phyloP scores from a whole-genome alignment of 2,329 filamentous ascomycete species.

The Aspergillus unguis region DNA sequence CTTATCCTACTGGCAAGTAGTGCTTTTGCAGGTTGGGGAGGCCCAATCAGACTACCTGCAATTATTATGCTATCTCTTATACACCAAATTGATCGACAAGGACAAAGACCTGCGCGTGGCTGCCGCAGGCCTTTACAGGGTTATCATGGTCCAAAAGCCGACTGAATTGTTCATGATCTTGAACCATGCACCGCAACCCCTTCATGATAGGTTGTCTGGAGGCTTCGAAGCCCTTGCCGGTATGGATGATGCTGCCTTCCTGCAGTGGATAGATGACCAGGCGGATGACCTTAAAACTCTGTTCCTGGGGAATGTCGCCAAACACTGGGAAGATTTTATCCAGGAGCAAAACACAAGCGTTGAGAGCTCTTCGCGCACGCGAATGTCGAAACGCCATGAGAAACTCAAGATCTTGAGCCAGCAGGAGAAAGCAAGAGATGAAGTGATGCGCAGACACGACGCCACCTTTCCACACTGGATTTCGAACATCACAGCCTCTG shows the following conservation, averaged over 20 bases:
- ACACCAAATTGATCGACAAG: conserved; percentile 76
- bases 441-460: conserved; percentile 75
- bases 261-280: conserved; percentile 83
- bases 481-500: conserved; percentile 89
- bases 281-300: conserved; percentile 72
- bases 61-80: conserved; percentile 88
- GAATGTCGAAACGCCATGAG: conserved; percentile 74
- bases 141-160: conserved; percentile 89
- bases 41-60: conserved; percentile 77
- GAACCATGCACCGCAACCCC: conserved; percentile 64
- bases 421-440: conserved; percentile 66
- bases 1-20: conserved; percentile 92
- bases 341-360: conserved; percentile 75
- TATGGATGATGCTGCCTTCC: conserved; percentile 82
- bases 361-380: conserved; percentile 67
- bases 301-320: conserved; percentile 78
- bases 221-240: conserved; percentile 83
- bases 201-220: conserved; percentile 67
- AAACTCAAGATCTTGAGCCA: conserved; percentile 75
- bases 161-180: conserved; percentile 73
- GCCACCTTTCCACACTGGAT: conserved; percentile 86
- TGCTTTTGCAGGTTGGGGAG: conserved; percentile 74
- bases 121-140: conserved; percentile 82
- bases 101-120: conserved; percentile 66
- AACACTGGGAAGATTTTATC: conserved; percentile 85